Evolutionary conservation across 1,284 basidiomycete species (phyloP).

Genomic region (Anthracocystis setariae): DNA sequence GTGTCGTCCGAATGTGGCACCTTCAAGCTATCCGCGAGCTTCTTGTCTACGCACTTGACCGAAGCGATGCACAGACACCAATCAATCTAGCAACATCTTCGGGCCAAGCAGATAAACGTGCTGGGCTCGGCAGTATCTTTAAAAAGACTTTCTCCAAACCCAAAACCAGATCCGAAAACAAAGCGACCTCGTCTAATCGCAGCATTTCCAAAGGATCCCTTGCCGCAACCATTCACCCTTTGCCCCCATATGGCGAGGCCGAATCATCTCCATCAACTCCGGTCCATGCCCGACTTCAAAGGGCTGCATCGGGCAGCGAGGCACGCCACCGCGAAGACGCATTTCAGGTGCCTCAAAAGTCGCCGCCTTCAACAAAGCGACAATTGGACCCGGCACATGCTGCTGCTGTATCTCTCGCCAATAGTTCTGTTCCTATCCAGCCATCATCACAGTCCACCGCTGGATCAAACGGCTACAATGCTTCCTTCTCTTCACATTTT

Average conservation of each 20-base stretch:
- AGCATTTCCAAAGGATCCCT: conserved; percentile 7
- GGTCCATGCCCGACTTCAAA: not conserved
- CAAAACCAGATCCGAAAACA: conserved; percentile 7
- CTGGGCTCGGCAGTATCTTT: conserved; percentile 35
- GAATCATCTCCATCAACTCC: not conserved
- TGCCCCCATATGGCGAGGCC: not conserved
- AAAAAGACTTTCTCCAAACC: conserved; percentile 39
- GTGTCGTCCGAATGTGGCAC: conserved; percentile 57
- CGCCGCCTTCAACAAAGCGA: conserved; percentile 6
- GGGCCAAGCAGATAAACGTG: conserved; percentile 5
- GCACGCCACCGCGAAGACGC: not conserved
- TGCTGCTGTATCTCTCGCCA: conserved; percentile 27
- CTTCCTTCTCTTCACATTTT: conserved; percentile 43
- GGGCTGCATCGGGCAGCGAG: not conserved
- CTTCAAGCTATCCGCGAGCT: conserved; percentile 50
- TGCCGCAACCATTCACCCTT: conserved; percentile 12
- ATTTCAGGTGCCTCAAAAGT: conserved; percentile 8
- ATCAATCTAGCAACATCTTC: conserved; percentile 28
- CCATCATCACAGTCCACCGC: conserved; percentile 17
- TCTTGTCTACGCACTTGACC: conserved; percentile 48
- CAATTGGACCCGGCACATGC: conserved; percentile 29
- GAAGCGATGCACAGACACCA: conserved; percentile 30
- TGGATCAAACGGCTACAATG: conserved; percentile 18
- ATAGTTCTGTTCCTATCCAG: conserved; percentile 47
- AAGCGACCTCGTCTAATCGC: not conserved